A percentile compares a stretch with the other conserved stretches of the same genome.
phyloP scores from a whole-genome alignment of 352 stramenopile genomes.

The Phytophthora fragariaefolia region DNA sequence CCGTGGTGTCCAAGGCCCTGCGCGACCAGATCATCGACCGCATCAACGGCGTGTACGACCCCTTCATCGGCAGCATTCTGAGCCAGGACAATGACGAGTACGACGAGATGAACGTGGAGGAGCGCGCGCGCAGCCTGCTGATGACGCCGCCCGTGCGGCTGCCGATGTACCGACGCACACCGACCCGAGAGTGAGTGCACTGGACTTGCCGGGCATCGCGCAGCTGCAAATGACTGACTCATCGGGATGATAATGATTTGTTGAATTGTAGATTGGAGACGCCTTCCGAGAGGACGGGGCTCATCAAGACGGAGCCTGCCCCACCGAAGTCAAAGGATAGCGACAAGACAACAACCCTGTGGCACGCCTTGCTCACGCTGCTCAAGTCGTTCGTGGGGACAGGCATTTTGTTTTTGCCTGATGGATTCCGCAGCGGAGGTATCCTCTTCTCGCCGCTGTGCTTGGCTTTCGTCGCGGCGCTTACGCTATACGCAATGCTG shows the following conservation, averaged over 20 bases:
- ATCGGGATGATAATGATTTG: slow-evolving; percentile 14
- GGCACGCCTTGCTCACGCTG: slow-evolving; percentile 78
- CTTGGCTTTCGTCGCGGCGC: slow-evolving; percentile 60
- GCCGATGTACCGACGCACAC: slow-evolving; percentile 42
- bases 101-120: slow-evolving; percentile 73
- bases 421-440: slow-evolving; percentile 76
- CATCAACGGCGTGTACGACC: slow-evolving; percentile 82
- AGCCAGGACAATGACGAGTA: slow-evolving; percentile 86
- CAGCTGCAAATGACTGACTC: slow-evolving; percentile 6
- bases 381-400: slow-evolving; percentile 87
- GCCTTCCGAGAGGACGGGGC: slow-evolving; percentile 42
- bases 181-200: slow-evolving; percentile 29
- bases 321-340: slow-evolving; percentile 42
- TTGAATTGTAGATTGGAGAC: slow-evolving; percentile 32
- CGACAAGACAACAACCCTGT: slow-evolving; percentile 81
- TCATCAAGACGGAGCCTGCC: slow-evolving; percentile 24
- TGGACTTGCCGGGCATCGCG: neutral
- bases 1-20: slow-evolving; percentile 57
- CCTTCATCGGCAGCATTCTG: slow-evolving; percentile 83
- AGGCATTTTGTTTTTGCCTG: slow-evolving; percentile 78
- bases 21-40: slow-evolving; percentile 76
- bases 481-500: slow-evolving; percentile 83
- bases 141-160: slow-evolving; percentile 60
- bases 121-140: slow-evolving; percentile 70
- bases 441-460: slow-evolving; percentile 80